These are phyloP conservation scores for Xylaria venustula DNA, from an alignment of 495 filamentous ascomycete species.

Conservation along the genomic window DNA sequence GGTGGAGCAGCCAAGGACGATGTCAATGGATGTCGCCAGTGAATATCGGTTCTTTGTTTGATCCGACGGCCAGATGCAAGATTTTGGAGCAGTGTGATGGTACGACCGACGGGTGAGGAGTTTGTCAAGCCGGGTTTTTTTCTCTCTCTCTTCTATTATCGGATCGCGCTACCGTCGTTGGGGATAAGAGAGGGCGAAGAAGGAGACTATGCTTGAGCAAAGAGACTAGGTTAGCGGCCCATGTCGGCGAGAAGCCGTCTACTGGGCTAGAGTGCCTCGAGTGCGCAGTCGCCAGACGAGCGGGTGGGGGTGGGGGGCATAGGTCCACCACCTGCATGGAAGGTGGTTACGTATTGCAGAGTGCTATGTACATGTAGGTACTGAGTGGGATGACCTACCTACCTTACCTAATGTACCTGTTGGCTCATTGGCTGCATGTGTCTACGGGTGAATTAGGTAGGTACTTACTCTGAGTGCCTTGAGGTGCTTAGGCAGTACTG, in stretches of 20 bases:
- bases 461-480: too few species aligned
- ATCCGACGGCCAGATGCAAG: not conserved
- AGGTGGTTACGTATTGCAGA: too few species aligned
- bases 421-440: too few species aligned
- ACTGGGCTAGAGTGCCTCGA: too few species aligned
- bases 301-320: slow-evolving; percentile 3
- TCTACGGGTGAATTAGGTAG: too few species aligned
- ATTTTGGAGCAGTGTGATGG: not conserved
- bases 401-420: too few species aligned
- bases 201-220: not conserved
- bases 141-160: not conserved
- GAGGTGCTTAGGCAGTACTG: too few species aligned
- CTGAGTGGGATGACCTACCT: too few species aligned
- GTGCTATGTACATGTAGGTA: too few species aligned
- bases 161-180: slow-evolving; percentile 1
- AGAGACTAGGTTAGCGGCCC: slow-evolving; percentile 7
- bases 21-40: too few species aligned
- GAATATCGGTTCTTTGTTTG: too few species aligned
- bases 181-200: not conserved
- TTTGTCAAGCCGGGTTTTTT: not conserved
- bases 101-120: not conserved
- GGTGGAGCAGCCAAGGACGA: slow-evolving; percentile 5
- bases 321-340: too few species aligned
- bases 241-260: slow-evolving; percentile 6
- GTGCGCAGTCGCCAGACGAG: not conserved